Evolutionary conservation across 164 flowering plant species (phyloP), one percentile per base, ranked within the genome.

Genomic region (Dillenia turbinata): DNA sequence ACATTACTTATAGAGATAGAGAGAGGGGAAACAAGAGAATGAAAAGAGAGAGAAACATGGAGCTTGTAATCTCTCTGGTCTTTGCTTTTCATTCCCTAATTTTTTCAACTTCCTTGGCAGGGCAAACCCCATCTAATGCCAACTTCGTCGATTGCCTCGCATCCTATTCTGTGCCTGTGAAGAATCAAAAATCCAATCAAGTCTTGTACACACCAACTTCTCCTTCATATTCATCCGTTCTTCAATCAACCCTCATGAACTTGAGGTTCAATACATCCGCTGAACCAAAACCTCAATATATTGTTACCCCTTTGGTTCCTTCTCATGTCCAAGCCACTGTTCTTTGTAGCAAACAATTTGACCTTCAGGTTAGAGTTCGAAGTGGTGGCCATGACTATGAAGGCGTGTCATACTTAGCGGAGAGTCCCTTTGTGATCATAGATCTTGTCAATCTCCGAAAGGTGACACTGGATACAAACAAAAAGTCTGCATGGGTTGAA

Each of bases 291-390:
- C 85, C 85, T 5, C 56, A 26, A 43, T 66, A 79, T 47, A 79
- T 81, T 64, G 54, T 79, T 65, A 77, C 78, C 5, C 76, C 85
- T 2, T 15, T 57, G 24, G 22, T 22, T 7, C 77, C 67, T 45
- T 56, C 81, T 56, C 81, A 82, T 5, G 69, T 82, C 59, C 76
- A 73, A 24, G 79, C 75, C 2, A n/a, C 77, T 0, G 52, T 79
- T 8, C 14, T 26, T 0, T 79, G 80, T 47, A 44, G 62, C 56
- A 66, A 58, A 47, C 16, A 60, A 26, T 48, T 63, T 0, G 60
- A 49, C 55, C 0, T 78, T 12, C 70, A 71, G 40, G 46, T 75
- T 12, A 66, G 70, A 40, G 47, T 72, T 14, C 70, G 78, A 47
- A 70, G 73, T 22, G 73, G 73, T 2, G 73, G 73, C 59, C 73